Percentiles rank a stretch among this genome's conserved stretches.
phyloP scores from a whole-genome alignment of 148 eudicot species.

The Persicaria tinctoria region DNA sequence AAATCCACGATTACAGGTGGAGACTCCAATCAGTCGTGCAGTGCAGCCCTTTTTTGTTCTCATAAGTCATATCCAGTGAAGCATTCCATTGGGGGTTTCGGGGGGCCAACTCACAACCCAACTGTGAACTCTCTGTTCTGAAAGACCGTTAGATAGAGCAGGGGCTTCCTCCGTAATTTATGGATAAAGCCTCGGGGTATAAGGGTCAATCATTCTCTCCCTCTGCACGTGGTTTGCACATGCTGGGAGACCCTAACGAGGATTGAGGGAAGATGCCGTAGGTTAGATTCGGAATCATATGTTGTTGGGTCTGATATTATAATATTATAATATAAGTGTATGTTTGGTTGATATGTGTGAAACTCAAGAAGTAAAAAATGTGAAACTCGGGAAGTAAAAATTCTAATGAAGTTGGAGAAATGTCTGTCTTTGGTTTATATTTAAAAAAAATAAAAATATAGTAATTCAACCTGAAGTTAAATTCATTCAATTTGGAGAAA shows the following conservation, averaged over 20 bases:
- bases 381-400: too few species aligned
- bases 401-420: too few species aligned
- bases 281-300: slow-evolving; percentile 6
- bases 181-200: background rate
- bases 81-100: background rate
- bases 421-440: too few species aligned
- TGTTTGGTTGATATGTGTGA: too few species aligned
- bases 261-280: slow-evolving; percentile 1
- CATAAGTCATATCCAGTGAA: background rate
- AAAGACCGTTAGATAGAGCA: slow-evolving; percentile 9
- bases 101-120: background rate
- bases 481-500: too few species aligned
- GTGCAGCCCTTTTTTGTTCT: background rate
- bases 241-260: background rate
- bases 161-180: background rate
- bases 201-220: background rate
- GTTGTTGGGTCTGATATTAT: too few species aligned
- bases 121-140: background rate
- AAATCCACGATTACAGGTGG: slow-evolving; percentile 6
- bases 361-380: too few species aligned
- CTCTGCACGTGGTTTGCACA: background rate
- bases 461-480: too few species aligned
- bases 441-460: too few species aligned
- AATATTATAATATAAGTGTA: too few species aligned
- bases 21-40: background rate